Base-by-base conservation (phyloP, 176 grass and related monocot genomes). In the Pontederia crassipes region DNA sequence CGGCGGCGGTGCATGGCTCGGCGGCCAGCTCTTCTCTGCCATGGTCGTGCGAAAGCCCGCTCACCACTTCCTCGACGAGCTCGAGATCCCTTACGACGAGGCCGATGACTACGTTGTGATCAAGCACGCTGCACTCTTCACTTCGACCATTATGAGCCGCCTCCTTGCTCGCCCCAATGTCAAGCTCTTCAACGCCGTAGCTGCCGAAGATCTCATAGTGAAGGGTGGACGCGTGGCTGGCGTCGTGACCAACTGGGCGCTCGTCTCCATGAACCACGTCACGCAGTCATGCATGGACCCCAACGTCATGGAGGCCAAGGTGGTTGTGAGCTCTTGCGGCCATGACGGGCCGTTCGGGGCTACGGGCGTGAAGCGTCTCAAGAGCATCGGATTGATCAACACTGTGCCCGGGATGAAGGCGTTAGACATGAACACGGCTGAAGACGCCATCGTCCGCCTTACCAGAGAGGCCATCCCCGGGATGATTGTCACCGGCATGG, bases 251-350 rank as follows among this genome's bases (percentile, higher is more conserved):
- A 98, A 98, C 81, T 98, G 87, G 93, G 87, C 87, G 47, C 67
- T 98, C 8, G 87, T 98, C 2, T 98, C 93, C 5, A 85, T 98
- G 87, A 98, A 98, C 82, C 93, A 98, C 28, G 77, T 89, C 84
- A 98, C 93, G 0, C 84, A 98, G 71, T 98, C 93, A 9, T 98
- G 93, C 79, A 98, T 98, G 93, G 87, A 98, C 67, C 93, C 93
- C 28, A 98, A 98, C 62, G 71, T 98, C 29, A 92, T 98, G 84
- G 93, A 98, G 65, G 77, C 93, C 17, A 88, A 80, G 79, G 81
- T 98, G 11, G 93, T 98, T 15, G 93, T 98, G 4, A 98, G 93
- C 81, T 98, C 93, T 4, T 98, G 87, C 65, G 93, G 84, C 55
- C 93, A 98, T 15, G 93, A 98, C 35, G 93, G 93, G 8, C 93